Evolutionary conservation across 2,329 filamentous ascomycete genomes (phyloP), one percentile per base, ranked within the genome.

Genomic region (Exophiala oligosperma): DNA sequence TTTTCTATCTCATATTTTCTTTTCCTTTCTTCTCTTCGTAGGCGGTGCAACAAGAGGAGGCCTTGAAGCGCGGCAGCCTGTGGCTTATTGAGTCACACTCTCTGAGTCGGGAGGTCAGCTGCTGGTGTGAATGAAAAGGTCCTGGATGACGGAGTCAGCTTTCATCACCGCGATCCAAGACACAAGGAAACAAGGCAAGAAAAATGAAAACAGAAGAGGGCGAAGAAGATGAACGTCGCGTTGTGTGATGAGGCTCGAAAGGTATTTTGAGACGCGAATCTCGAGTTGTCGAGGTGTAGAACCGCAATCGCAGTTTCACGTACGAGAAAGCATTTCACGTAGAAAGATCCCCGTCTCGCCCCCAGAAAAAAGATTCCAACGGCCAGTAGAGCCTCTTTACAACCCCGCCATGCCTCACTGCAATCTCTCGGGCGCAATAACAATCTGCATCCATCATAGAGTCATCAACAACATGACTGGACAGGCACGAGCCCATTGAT

Each of bases 1-100:
- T 43, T 11, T 50, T 28, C 48, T 57, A 57, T 46, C 49, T 48
- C 54, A 57, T 57, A 14, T 37, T 51, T 46, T 46, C 38, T 17
- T 35, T 11, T 46, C 38, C 6, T 35, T 11, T 35, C 32, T 35
- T 35, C 32, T 35, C 7, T 9, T 35, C 51, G 21, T 23, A 50
- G 47, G 54, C 54, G 26, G 17, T 26, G 54, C 47, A 46, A 46
- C 17, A 26, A 26, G 17, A 52, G 37, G 28, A 38, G 21, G 48
- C 48, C 48, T 32, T 24, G 32, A 21, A n/a, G 8, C 28, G 48
- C 12, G 26, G 32, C n/a, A 26, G 21, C 44, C 44, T 47, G 44
- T 28, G 12, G 44, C 44, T 47, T 2, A 47, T 26, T 26, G 32
- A 52, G 49, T 44, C 49, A 52, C 49, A 37, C 23, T 11, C 24